Evolutionary conservation across 345 rosid genomes (phyloP).

Genomic region (Punica granatum): DNA sequence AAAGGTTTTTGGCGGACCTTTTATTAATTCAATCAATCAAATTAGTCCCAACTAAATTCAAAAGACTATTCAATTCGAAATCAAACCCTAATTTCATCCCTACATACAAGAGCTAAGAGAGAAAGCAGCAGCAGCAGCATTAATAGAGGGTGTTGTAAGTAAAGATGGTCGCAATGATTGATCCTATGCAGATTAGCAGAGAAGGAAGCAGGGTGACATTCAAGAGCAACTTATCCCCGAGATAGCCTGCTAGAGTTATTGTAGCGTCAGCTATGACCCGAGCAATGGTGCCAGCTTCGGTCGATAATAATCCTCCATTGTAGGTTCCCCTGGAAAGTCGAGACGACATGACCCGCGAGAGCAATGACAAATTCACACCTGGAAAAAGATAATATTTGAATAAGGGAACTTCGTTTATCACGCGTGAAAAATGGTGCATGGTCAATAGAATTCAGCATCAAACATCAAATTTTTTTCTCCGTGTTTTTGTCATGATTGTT

Average conservation of each 20-base stretch:
- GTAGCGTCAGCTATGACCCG: constrained; percentile 93
- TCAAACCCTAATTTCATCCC: not conserved
- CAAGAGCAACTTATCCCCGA: constrained; percentile 62
- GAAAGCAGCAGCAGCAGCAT: constrained; percentile 15
- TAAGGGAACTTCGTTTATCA: not conserved
- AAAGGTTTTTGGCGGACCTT: not conserved
- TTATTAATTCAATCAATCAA: not conserved
- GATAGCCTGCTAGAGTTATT: constrained; percentile 81
- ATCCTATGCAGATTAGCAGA: constrained; percentile 56
- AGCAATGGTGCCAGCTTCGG: constrained; percentile 95
- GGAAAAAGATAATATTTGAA: not conserved
- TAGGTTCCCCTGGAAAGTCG: constrained; percentile 93
- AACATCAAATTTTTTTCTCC: too few species aligned
- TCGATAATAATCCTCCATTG: constrained; percentile 90
- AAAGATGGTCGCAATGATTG: constrained; percentile 75
- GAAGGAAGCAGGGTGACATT: constrained; percentile 87
- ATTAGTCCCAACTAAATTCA: not conserved
- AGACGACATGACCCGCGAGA: constrained; percentile 95
- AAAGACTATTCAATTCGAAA: not conserved
- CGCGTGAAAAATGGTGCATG: too few species aligned
- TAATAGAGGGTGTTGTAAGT: constrained; percentile 95
- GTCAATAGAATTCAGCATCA: too few species aligned
- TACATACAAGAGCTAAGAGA: not conserved
- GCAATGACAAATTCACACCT: constrained; percentile 91
- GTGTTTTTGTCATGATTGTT: too few species aligned